A percentile compares a stretch with the other conserved stretches of the same genome.
These are phyloP conservation scores for Fusarium sp. DNA, from an alignment of 2,329 filamentous ascomycete species.

Conservation along the genomic window DNA sequence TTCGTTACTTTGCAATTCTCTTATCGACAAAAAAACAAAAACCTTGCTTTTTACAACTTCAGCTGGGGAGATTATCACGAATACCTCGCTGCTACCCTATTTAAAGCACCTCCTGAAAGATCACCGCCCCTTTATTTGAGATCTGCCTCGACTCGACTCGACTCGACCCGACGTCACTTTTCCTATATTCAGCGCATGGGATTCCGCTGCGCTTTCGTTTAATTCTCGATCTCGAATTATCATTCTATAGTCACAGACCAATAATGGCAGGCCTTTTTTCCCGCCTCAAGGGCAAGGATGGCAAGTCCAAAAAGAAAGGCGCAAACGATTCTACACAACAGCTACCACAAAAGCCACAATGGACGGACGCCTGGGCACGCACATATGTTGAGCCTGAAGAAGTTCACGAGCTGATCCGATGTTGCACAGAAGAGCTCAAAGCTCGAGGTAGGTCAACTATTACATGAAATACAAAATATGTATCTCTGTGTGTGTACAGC, in stretches of 20 bases:
- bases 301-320: constrained; percentile 72
- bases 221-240: constrained; percentile 6
- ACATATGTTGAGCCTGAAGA: constrained; percentile 87
- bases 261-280: constrained; percentile 69
- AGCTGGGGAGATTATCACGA: constrained; percentile 27
- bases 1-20: not conserved
- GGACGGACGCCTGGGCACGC: constrained; percentile 89
- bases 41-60: constrained; percentile 21
- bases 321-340: constrained; percentile 60
- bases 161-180: constrained; percentile 20
- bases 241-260: constrained; percentile 24
- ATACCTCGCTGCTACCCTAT: not conserved
- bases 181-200: constrained; percentile 22
- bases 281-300: constrained; percentile 79
- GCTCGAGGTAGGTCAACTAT: constrained; percentile 76
- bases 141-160: not conserved
- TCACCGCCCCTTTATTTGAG: constrained; percentile 31
- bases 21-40: constrained; percentile 11
- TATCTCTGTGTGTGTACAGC: not conserved
- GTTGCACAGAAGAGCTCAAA: constrained; percentile 92
- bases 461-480: not conserved
- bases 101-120: constrained; percentile 10
- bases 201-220: constrained; percentile 8
- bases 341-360: constrained; percentile 75
- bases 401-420: constrained; percentile 84